Base-by-base conservation (phyloP, 1,284 basidiomycete genomes). In the Trametes sp. region DNA sequence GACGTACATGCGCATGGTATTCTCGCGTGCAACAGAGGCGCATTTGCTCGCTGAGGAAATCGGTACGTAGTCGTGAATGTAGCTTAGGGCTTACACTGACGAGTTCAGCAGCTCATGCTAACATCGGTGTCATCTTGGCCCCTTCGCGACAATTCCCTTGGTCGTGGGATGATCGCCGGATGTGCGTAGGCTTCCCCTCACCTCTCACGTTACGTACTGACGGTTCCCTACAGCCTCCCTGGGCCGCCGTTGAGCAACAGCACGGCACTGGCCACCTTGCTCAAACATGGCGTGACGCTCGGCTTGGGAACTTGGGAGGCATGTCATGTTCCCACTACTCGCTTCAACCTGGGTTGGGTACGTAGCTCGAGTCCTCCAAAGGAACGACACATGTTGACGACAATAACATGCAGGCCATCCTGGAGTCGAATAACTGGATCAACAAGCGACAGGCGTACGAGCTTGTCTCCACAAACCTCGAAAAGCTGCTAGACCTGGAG, bases 41-140 rank as follows among this genome's bases (percentile, higher is more conserved):
- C 84, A 92, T 75, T 77, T 91, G 33, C 74, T 96, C 48, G 94
- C 94, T 0, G 75, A 85, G 38, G 88, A 95, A 65, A 86, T 97
- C 41, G 70, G 71, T 75, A 29, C 46, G 73, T 55, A 10, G 14
- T 33, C 11, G 14, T 16, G 16, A 24, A 29, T 2, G 2, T 16
- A 21, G 7, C 29, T 13, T 28, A 21, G 14, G 21, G 0, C n/a
- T 10, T 3, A 11, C 1, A 13, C 11, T 13, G 3, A 56, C 29
- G 49, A 80, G 80, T 6, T 65, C 84, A 16, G 19, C 57, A 76
- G 76, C 73, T 16, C 69, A 74, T 9, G 80, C 81, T 11, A 70
- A 80, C 48, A 79, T 88, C 14, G 82, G 83, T 11, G 84, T 89
- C 14, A 80, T 89, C 46, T 71, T 89, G 42, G 75, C 77, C 8